Evolutionary conservation across 257 asterid species (phyloP).

Genomic region (Nemophila menziesii): DNA sequence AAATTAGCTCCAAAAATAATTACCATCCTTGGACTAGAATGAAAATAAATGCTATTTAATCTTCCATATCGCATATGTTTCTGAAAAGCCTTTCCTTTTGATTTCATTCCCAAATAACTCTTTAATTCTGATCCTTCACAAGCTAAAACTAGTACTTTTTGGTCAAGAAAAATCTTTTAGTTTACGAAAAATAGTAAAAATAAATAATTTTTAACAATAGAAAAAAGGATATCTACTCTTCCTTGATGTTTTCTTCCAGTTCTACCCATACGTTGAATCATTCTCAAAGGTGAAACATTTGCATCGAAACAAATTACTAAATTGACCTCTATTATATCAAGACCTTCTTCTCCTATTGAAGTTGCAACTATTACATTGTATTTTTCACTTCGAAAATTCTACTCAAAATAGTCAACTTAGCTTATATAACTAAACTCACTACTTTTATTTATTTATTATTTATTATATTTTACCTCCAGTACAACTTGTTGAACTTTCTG

Average conservation of each 20-base stretch:
- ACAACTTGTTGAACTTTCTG: conserved; percentile 98
- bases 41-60: conserved; percentile 55
- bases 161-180: too few species aligned
- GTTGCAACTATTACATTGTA: conserved; percentile 94
- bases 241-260: conserved; percentile 95
- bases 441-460: too few species aligned
- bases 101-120: too few species aligned
- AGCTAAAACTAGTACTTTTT: too few species aligned
- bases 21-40: conserved; percentile 81
- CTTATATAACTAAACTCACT: conserved; percentile 13
- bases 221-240: conserved; percentile 96
- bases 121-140: too few species aligned
- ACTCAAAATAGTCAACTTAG: conserved; percentile 34
- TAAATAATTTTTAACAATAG: too few species aligned
- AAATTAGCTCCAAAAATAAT: too few species aligned
- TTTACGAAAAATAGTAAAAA: too few species aligned
- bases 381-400: conserved; percentile 94
- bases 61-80: conserved; percentile 75
- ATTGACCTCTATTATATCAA: conserved; percentile 97
- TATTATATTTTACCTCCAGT: conserved; percentile 60
- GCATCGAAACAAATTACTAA: conserved; percentile 96
- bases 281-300: conserved; percentile 88
- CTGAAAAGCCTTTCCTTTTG: too few species aligned
- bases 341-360: conserved; percentile 95
- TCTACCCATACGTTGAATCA: conserved; percentile 99